Conservation (phyloP, 1,284 basidiomycete species). For the Wallemia ichthyophaga region DNA sequence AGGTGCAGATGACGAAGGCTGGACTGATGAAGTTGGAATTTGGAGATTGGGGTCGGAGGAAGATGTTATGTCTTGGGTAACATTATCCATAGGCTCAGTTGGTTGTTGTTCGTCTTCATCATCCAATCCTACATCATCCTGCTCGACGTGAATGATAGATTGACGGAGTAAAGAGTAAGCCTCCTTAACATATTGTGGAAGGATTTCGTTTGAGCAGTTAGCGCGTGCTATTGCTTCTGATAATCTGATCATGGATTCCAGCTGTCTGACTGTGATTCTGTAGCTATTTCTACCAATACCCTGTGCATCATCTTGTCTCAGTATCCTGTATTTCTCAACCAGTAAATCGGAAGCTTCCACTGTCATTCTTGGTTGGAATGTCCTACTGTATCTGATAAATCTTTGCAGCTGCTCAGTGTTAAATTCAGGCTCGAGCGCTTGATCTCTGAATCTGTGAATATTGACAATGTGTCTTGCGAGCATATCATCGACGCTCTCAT, state of each 20-base stretch:
- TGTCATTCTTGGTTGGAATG: slow-evolving; percentile 87
- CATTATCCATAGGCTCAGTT: slow-evolving; percentile 27
- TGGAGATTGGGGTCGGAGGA: background rate
- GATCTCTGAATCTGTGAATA: slow-evolving; percentile 81
- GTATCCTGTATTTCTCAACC: slow-evolving; percentile 77
- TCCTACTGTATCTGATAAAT: slow-evolving; percentile 86
- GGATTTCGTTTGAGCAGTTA: slow-evolving; percentile 80
- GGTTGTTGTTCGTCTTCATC: slow-evolving; percentile 40
- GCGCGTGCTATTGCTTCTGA: slow-evolving; percentile 91
- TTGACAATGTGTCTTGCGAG: slow-evolving; percentile 94
- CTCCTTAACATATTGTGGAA: slow-evolving; percentile 74
- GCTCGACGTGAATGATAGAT: slow-evolving; percentile 97
- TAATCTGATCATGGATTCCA: slow-evolving; percentile 89
- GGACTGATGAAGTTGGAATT: slow-evolving; percentile 17
- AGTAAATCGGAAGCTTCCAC: slow-evolving; percentile 71
- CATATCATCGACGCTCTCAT: slow-evolving; percentile 69
- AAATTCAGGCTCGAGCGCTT: slow-evolving; percentile 82
- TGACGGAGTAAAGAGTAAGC: slow-evolving; percentile 77
- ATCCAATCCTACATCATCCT: slow-evolving; percentile 93
- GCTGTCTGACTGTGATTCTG: slow-evolving; percentile 78
- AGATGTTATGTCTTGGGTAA: slow-evolving; percentile 15
- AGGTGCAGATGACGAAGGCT: slow-evolving; percentile 7
- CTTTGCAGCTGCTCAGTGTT: slow-evolving; percentile 84
- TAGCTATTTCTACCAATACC: slow-evolving; percentile 74
- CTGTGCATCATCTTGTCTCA: slow-evolving; percentile 70